phyloP scores from a whole-genome alignment of 805 yeast genomes.

The Candida endomychidarum region DNA sequence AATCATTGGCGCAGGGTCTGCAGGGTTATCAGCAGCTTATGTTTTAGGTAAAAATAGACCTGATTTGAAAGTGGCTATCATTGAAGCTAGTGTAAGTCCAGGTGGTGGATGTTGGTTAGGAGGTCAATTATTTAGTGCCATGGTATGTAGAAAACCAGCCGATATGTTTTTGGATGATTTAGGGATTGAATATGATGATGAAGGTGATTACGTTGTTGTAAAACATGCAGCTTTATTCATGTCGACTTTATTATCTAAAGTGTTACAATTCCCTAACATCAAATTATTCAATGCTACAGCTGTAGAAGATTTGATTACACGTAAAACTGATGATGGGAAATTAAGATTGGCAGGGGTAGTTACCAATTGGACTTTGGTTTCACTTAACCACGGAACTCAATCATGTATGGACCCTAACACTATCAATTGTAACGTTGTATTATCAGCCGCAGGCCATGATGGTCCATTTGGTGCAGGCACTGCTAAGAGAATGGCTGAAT shows the following conservation, averaged over 20 bases:
- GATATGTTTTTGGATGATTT: slow-evolving; percentile 63
- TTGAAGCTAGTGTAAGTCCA: slow-evolving; percentile 73
- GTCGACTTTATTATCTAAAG: slow-evolving; percentile 68
- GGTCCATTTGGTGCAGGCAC: slow-evolving; percentile 83
- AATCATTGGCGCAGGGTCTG: slow-evolving; percentile 76
- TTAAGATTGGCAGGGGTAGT: slow-evolving; percentile 76
- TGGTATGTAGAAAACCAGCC: slow-evolving; percentile 82
- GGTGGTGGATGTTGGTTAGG: slow-evolving; percentile 84
- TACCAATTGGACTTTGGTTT: slow-evolving; percentile 78
- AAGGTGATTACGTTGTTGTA: slow-evolving; percentile 77
- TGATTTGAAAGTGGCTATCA: slow-evolving; percentile 68
- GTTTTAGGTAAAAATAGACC: slow-evolving; percentile 72
- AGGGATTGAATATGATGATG: slow-evolving; percentile 69
- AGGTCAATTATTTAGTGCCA: slow-evolving; percentile 74
- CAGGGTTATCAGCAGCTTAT: slow-evolving; percentile 77
- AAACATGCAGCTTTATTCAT: slow-evolving; percentile 79
- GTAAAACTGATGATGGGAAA: slow-evolving; percentile 52
- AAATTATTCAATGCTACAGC: slow-evolving; percentile 79
- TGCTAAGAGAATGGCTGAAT: slow-evolving; percentile 57
- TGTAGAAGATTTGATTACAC: slow-evolving; percentile 76
- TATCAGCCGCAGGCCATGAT: slow-evolving; percentile 78
- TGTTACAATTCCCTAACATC: slow-evolving; percentile 68
- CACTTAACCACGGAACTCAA: slow-evolving; percentile 73
- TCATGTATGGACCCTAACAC: slow-evolving; percentile 84
- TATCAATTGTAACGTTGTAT: slow-evolving; percentile 61